These are phyloP conservation scores for Rhodotorula sp. DNA, from an alignment of 1,284 basidiomycete genomes.

Conservation along the genomic window DNA sequence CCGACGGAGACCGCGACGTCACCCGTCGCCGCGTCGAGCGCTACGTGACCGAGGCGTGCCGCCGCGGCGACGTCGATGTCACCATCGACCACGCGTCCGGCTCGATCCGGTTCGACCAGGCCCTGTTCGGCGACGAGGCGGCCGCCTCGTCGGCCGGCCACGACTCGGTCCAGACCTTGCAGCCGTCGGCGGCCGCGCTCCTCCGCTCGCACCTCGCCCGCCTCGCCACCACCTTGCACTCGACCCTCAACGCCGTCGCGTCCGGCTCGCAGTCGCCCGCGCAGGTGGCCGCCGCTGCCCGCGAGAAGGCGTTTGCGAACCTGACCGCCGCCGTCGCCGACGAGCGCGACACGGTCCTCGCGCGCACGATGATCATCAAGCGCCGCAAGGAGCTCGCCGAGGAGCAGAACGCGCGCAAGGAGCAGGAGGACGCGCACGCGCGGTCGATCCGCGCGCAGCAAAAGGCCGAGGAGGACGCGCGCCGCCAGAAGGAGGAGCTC, in stretches of 20 bases:
- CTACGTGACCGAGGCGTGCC: slow-evolving; percentile 88
- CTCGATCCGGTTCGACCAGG: slow-evolving; percentile 81
- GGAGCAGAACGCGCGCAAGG: slow-evolving; percentile 79
- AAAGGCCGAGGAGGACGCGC: slow-evolving; percentile 72
- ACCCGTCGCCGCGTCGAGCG: slow-evolving; percentile 51
- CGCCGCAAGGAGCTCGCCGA: slow-evolving; percentile 82
- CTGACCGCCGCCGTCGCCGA: slow-evolving; percentile 53
- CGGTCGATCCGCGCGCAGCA: slow-evolving; percentile 68
- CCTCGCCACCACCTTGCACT: slow-evolving; percentile 71
- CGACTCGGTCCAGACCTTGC: slow-evolving; percentile 56
- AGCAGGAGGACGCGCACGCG: slow-evolving; percentile 82
- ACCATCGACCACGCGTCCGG: slow-evolving; percentile 86
- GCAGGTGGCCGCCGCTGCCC: slow-evolving; percentile 56
- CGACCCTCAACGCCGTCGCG: slow-evolving; percentile 60
- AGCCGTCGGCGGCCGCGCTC: slow-evolving; percentile 67
- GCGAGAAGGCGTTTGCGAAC: slow-evolving; percentile 57
- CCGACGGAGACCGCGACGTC: slow-evolving; percentile 70
- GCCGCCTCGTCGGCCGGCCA: slow-evolving; percentile 44
- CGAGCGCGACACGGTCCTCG: slow-evolving; percentile 70
- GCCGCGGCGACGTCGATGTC: slow-evolving; percentile 82
- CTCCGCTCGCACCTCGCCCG: slow-evolving; percentile 72
- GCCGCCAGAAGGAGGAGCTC: slow-evolving; percentile 65
- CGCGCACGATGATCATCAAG: slow-evolving; percentile 78
- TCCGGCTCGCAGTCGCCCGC: slow-evolving; percentile 18
- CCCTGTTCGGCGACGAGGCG: slow-evolving; percentile 56